Conservation (phyloP, 139 green algal species). For the Chlorella sp. region DNA sequence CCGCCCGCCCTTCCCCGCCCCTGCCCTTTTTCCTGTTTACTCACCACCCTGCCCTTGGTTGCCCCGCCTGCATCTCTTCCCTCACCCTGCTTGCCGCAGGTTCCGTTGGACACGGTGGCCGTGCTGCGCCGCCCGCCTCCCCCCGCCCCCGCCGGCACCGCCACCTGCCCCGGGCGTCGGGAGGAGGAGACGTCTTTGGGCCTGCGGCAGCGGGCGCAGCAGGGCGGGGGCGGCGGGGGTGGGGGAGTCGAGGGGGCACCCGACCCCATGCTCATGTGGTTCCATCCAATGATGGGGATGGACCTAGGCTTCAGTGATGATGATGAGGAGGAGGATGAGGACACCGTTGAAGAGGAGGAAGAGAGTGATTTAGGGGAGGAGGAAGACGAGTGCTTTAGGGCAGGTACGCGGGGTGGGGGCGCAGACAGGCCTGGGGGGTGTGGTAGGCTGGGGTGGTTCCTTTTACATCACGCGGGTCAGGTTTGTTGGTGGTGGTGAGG, state of each 20-base stretch:
- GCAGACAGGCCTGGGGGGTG: too few species aligned
- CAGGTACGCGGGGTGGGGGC: background rate
- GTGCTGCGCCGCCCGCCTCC: background rate
- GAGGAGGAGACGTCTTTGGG: conserved; percentile 9
- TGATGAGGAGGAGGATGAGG: background rate
- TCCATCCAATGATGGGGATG: background rate
- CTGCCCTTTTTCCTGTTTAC: background rate
- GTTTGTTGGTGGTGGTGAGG: too few species aligned
- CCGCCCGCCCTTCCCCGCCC: too few species aligned
- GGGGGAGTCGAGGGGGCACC: too few species aligned
- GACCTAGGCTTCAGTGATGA: background rate
- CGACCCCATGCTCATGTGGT: background rate
- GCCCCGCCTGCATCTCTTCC: too few species aligned
- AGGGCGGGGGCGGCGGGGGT: background rate
- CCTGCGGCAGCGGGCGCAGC: background rate
- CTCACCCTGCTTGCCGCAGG: background rate
- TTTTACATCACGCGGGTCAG: too few species aligned
- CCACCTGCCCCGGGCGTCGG: background rate
- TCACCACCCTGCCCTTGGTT: background rate
- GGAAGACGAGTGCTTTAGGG: background rate
- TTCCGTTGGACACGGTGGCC: background rate
- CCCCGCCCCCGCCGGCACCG: background rate
- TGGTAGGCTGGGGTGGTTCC: too few species aligned
- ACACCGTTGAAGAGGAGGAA: background rate
- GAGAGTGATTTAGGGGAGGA: background rate